These are phyloP conservation scores for Otatea glauca DNA, from an alignment of 176 grass and related monocot genomes.

Conservation along the genomic window DNA sequence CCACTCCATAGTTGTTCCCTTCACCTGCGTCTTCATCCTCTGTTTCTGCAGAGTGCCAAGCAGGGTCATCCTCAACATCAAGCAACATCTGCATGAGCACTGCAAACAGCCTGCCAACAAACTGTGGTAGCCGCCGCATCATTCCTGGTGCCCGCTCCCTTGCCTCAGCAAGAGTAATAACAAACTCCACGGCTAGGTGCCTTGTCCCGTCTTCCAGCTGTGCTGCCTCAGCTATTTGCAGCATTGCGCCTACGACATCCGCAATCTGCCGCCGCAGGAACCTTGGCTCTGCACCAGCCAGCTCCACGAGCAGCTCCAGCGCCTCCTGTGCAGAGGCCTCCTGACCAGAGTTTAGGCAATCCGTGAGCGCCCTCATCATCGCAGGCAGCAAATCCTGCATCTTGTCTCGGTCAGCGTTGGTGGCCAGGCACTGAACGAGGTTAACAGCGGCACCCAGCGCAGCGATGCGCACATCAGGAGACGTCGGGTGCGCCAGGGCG, in stretches of 20 bases:
- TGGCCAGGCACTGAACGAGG: constrained; percentile 84
- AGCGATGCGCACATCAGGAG: constrained; percentile 88
- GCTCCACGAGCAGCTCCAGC: constrained; percentile 88
- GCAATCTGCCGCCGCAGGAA: constrained; percentile 86
- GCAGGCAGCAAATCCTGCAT: constrained; percentile 85
- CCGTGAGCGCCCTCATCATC: constrained; percentile 90
- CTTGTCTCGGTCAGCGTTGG: constrained; percentile 72
- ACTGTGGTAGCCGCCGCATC: constrained; percentile 94
- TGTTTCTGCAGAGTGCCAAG: constrained; percentile 81
- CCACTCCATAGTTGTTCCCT: constrained; percentile 90
- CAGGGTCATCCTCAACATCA: constrained; percentile 91
- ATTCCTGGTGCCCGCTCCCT: constrained; percentile 94
- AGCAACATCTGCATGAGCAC: constrained; percentile 99
- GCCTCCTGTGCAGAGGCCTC: constrained; percentile 94
- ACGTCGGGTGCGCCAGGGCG: constrained; percentile 70
- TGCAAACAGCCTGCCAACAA: constrained; percentile 83
- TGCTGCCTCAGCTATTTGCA: constrained; percentile 76
- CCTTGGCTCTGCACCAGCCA: constrained; percentile 82
- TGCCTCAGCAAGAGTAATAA: constrained; percentile 89
- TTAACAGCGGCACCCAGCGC: constrained; percentile 75
- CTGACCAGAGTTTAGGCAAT: constrained; percentile 84
- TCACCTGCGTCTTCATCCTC: constrained; percentile 93
- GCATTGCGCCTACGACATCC: constrained; percentile 91
- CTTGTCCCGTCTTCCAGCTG: constrained; percentile 86
- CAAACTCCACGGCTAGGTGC: constrained; percentile 89